phyloP scores from a whole-genome alignment of 768 basidiomycete species.

The Agrocybe pediades region DNA sequence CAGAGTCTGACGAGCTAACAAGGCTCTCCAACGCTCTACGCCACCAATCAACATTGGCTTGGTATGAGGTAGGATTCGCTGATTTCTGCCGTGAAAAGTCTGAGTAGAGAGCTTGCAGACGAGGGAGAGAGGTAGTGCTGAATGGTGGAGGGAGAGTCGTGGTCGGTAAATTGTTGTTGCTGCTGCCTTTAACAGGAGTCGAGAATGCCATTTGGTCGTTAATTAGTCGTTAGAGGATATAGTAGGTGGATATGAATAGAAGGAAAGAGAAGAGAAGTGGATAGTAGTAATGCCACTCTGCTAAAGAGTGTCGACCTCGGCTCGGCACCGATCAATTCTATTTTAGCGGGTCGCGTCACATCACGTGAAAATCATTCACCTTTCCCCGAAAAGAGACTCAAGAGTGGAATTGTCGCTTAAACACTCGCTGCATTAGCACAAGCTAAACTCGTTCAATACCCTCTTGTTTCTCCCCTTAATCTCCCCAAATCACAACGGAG shows the following conservation, averaged over 20 bases:
- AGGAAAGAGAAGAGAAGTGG: neutral
- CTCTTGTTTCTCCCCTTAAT: neutral
- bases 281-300: too few relatives aligned
- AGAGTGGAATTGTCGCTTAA: too few relatives aligned
- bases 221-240: neutral
- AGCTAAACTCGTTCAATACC: too few relatives aligned
- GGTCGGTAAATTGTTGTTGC: conserved; percentile 12
- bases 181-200: conserved; percentile 7
- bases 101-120: conserved; percentile 83
- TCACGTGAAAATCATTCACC: conserved; percentile 12
- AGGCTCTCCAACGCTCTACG: conserved; percentile 61
- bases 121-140: conserved; percentile 46
- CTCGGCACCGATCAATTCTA: neutral
- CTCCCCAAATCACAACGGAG: conserved; percentile 2
- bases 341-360: conserved; percentile 5
- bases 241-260: neutral
- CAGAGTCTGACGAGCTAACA: conserved; percentile 37
- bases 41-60: conserved; percentile 91
- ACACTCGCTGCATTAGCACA: too few relatives aligned
- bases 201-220: neutral
- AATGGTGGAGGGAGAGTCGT: conserved; percentile 44
- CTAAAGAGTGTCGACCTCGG: too few relatives aligned
- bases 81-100: conserved; percentile 83
- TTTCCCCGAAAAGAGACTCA: too few relatives aligned
- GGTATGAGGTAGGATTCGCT: conserved; percentile 82